Evolutionary conservation across 1,139 yeast species (phyloP).

Genomic region (Spencermartinsiella ligniputridi): DNA sequence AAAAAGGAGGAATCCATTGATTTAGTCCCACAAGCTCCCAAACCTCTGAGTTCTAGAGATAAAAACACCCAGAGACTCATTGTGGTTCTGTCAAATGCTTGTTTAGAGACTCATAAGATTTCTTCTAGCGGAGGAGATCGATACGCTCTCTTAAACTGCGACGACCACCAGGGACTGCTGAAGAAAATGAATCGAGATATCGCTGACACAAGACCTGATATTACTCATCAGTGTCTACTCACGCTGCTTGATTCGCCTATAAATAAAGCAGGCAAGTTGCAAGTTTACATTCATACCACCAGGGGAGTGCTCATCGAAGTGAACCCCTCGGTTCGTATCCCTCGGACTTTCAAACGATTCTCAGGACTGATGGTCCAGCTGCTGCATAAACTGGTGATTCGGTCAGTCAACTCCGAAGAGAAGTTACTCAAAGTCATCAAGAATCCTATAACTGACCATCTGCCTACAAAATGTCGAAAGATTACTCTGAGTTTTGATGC

Average conservation of each 20-base stretch:
- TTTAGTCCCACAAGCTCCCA: constrained; percentile 79
- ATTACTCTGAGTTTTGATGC: constrained; percentile 94
- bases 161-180: constrained; percentile 93
- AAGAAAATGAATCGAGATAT: constrained; percentile 96
- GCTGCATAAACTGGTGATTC: constrained; percentile 82
- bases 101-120: constrained; percentile 89
- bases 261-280: constrained; percentile 94
- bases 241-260: constrained; percentile 93
- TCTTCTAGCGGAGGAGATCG: constrained; percentile 84
- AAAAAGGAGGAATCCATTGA: constrained; percentile 14
- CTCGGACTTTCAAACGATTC: constrained; percentile 95
- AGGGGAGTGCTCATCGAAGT: constrained; percentile 93
- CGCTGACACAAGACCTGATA: constrained; percentile 97
- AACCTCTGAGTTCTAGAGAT: constrained; percentile 75
- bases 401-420: constrained; percentile 93
- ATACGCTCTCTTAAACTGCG: constrained; percentile 90
- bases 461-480: constrained; percentile 93
- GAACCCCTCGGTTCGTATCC: constrained; percentile 93
- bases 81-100: constrained; percentile 91
- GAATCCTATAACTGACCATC: constrained; percentile 93
- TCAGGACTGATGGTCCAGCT: constrained; percentile 97
- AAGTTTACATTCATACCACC: constrained; percentile 94
- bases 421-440: constrained; percentile 89
- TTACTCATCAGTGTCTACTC: constrained; percentile 84
- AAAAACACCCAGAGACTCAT: constrained; percentile 78